phyloP scores from a whole-genome alignment of 2,329 filamentous ascomycete species.

The Tolypocladium sp. region DNA sequence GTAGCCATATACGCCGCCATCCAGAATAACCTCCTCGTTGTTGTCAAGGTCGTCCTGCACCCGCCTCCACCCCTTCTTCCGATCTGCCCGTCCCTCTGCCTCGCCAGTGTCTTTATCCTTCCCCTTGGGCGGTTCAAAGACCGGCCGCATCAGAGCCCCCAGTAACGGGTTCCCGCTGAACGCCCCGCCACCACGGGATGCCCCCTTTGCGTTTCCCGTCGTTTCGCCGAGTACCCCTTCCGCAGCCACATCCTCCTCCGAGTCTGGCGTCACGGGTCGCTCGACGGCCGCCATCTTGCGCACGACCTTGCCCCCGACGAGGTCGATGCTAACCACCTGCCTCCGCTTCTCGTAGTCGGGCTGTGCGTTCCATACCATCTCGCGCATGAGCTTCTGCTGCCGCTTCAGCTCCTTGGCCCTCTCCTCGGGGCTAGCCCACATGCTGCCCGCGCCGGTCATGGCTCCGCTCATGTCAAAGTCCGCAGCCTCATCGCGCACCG shows the following conservation, averaged over 20 bases:
- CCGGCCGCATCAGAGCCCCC: constrained; percentile 55
- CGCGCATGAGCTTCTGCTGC: constrained; percentile 73
- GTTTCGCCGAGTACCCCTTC: constrained; percentile 23
- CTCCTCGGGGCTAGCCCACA: constrained; percentile 81
- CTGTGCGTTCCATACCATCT: constrained; percentile 77
- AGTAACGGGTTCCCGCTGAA: constrained; percentile 64
- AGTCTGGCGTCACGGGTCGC: constrained; percentile 44
- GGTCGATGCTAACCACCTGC: constrained; percentile 77
- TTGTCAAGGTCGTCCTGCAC: constrained; percentile 52
- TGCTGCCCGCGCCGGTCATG: constrained; percentile 36
- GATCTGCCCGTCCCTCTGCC: constrained; percentile 30
- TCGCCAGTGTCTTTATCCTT: constrained; percentile 30
- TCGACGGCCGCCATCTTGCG: constrained; percentile 59
- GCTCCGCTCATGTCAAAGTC: constrained; percentile 46
- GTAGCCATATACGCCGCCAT: constrained; percentile 43
- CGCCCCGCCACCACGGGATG: constrained; percentile 34
- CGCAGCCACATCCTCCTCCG: constrained; percentile 25
- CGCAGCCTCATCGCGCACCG: constrained; percentile 74
- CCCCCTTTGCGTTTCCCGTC: constrained; percentile 18
- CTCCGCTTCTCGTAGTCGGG: constrained; percentile 85
- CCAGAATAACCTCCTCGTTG: constrained; percentile 50
- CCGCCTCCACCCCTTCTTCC: constrained; percentile 42
- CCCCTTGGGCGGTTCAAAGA: constrained; percentile 40
- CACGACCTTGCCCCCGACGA: constrained; percentile 69
- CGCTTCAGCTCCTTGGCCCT: constrained; percentile 73